Conservation (phyloP, 192 early-diverging fungal species). For the Dissophora ornata region DNA sequence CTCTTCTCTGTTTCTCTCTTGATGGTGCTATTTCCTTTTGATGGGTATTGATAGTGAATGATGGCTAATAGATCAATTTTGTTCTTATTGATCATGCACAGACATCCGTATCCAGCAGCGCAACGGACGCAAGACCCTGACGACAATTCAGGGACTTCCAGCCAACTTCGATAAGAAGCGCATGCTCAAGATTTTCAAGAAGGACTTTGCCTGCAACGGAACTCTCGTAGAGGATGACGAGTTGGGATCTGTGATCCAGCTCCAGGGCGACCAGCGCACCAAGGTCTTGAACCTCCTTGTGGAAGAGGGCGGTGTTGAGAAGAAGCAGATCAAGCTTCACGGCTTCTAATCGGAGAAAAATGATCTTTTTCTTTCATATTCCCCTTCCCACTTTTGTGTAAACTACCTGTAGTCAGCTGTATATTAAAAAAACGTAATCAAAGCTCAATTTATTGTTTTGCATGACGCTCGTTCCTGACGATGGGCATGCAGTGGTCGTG, state of each 20-base stretch:
- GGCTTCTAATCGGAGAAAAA: slow-evolving; percentile 78
- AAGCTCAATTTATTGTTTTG: too few species aligned
- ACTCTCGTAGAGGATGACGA: slow-evolving; percentile 92
- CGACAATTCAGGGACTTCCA: slow-evolving; percentile 93
- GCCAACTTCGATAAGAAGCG: slow-evolving; percentile 86
- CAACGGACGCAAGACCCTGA: slow-evolving; percentile 96
- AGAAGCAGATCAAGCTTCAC: slow-evolving; percentile 92
- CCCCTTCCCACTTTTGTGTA: not conserved
- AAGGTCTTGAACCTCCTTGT: slow-evolving; percentile 85
- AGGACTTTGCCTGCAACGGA: slow-evolving; percentile 96
- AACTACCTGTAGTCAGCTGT: slow-evolving; percentile 14
- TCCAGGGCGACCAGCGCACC: slow-evolving; percentile 93
- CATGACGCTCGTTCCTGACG: too few species aligned
- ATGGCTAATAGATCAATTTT: not conserved
- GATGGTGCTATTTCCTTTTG: too few species aligned
- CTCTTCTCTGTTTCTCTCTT: not conserved
- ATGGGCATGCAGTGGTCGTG: too few species aligned
- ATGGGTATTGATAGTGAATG: not conserved
- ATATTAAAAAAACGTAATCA: slow-evolving; percentile 12
- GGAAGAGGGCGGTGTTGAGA: slow-evolving; percentile 75
- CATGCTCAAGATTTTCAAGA: slow-evolving; percentile 96
- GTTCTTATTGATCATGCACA: slow-evolving; percentile 40
- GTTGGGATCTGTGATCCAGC: slow-evolving; percentile 90
- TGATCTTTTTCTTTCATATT: slow-evolving; percentile 6
- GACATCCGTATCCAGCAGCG: slow-evolving; percentile 98